Base-by-base conservation (phyloP, 345 rosid genomes). In the Cardiospermum halicacabum region DNA sequence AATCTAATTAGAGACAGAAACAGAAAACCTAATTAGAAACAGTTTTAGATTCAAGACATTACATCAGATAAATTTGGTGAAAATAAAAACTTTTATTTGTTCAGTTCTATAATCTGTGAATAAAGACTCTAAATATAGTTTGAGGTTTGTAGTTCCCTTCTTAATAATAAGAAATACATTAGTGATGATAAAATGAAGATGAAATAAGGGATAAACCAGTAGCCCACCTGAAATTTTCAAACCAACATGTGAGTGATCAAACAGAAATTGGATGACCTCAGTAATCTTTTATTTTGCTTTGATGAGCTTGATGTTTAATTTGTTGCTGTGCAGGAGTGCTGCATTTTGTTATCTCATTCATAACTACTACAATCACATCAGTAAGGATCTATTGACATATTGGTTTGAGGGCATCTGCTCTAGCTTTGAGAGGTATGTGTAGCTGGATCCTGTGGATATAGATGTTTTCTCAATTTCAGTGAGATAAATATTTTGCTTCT, bases 321-420 rank as follows among this genome's bases (percentile, higher is more conserved):
- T 48, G 28, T 25, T 50, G 13, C 53, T 43, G 25, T 60, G 67
- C 94, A 93, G 98, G 97, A 76, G 76, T 77, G 97, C 87, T 65
- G 76, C 81, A 36, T 93, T 93, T 77, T 86, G 90, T 62, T 82
- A 74, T 74, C 87, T 93, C 11, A 75, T 81, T 59, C 78, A 60
- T 68, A 85, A 77, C 53, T 85, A 88, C 70, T 62, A 70, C 63
- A 70, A 69, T 75, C 84, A 84, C 73, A 76, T 93, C 68, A 78
- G 78, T 19, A 72, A 70, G 72, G 94, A 83, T 66, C 84, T 88
- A 69, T 74, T 86, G 65, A 45, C 66, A 26, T 78, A 77, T 76
- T 93, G 97, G 92, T 88, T 93, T 77, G 94, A 85, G 63, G 92
- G 91, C 66, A 85, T 93, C 75, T 83, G 77, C 60, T 42, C 85